These are phyloP conservation scores for Mucor ambiguus DNA, from an alignment of 371 early-diverging fungal genomes.

Conservation along the genomic window DNA sequence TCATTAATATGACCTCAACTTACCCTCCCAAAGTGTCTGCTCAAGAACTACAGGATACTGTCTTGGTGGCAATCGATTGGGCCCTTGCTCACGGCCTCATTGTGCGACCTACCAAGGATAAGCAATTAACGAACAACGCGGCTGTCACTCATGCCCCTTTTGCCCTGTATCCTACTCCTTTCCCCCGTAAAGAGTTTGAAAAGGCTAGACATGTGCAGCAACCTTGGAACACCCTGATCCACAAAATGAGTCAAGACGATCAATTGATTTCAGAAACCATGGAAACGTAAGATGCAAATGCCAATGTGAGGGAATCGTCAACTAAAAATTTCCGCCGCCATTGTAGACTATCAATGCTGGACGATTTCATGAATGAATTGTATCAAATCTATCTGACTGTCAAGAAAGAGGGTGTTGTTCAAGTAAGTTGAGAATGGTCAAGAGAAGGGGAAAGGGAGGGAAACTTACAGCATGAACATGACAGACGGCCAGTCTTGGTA, in stretches of 20 bases:
- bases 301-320: not conserved
- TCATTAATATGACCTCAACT: conserved; percentile 16
- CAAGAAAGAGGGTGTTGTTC: conserved; percentile 60
- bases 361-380: conserved; percentile 80
- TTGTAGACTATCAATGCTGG: conserved; percentile 73
- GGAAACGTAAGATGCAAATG: conserved; percentile 57
- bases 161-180: conserved; percentile 87
- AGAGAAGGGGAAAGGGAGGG: not conserved
- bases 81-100: conserved; percentile 79
- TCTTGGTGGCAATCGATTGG: conserved; percentile 75
- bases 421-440: conserved; percentile 43
- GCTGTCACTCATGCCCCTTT: conserved; percentile 83
- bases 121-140: conserved; percentile 36
- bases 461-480: not conserved
- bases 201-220: conserved; percentile 81
- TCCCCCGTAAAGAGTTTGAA: conserved; percentile 76
- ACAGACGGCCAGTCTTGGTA: conserved; percentile 74
- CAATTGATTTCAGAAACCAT: conserved; percentile 75
- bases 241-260: conserved; percentile 76
- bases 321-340: not conserved
- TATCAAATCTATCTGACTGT: conserved; percentile 79
- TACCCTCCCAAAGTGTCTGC: conserved; percentile 28
- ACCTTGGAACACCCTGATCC: conserved; percentile 81
- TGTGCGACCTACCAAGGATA: conserved; percentile 60
- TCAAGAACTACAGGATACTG: conserved; percentile 30